These are phyloP conservation scores for Colletotrichum australisinense DNA, from an alignment of 2,329 filamentous ascomycete species.

Conservation along the genomic window DNA sequence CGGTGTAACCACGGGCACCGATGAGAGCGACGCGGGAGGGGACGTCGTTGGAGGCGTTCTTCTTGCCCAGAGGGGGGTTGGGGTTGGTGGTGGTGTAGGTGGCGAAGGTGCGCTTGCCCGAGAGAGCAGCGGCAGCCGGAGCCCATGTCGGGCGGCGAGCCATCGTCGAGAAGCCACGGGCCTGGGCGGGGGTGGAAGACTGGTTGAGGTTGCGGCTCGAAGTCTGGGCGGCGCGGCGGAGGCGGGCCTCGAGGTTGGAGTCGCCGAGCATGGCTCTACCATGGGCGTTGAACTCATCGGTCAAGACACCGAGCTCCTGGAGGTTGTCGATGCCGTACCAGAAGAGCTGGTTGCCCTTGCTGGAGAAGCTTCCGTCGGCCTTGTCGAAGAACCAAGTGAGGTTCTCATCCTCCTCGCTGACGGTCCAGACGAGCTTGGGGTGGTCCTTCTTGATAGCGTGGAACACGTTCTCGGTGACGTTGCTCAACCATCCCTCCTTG, in stretches of 20 bases:
- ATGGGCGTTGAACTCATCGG: constrained; percentile 86
- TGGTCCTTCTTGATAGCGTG: constrained; percentile 93
- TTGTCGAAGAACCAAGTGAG: constrained; percentile 99
- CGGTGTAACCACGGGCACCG: constrained; percentile 93
- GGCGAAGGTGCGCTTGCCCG: constrained; percentile 45
- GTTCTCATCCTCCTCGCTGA: constrained; percentile 95
- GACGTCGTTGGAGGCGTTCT: constrained; percentile 80
- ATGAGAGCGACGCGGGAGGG: constrained; percentile 88
- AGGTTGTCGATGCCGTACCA: constrained; percentile 92
- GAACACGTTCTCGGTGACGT: constrained; percentile 96
- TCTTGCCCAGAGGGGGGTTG: constrained; percentile 89
- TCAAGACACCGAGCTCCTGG: constrained; percentile 83
- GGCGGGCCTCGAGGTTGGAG: constrained; percentile 87
- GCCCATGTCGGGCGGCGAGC: constrained; percentile 50
- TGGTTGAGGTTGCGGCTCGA: constrained; percentile 65
- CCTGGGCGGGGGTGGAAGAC: constrained; percentile 36
- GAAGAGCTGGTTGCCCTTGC: constrained; percentile 90
- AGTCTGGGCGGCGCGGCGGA: constrained; percentile 80
- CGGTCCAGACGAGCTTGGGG: constrained; percentile 93
- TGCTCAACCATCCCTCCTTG: constrained; percentile 93
- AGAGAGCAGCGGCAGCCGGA: constrained; percentile 32
- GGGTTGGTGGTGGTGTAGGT: constrained; percentile 76
- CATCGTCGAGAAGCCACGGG: constrained; percentile 74
- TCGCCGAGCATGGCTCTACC: constrained; percentile 90
- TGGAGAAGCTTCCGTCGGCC: constrained; percentile 89